Evolutionary conservation across 768 basidiomycete species (phyloP), one percentile per base, ranked within the genome.

Genomic region (Kwoniella botswanensis): DNA sequence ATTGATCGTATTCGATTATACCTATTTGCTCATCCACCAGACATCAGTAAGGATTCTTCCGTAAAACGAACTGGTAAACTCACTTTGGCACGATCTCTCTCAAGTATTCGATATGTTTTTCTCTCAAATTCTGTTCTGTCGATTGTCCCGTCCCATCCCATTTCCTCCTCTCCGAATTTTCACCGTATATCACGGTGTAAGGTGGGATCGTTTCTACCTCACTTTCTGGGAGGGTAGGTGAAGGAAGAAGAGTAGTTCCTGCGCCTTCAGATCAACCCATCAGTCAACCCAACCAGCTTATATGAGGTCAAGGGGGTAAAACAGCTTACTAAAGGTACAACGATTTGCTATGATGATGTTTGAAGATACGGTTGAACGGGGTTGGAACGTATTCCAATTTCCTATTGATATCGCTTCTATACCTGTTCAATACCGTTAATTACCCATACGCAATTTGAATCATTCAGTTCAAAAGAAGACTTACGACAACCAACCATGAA

Each of bases 401-500:
- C 95, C 97, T 63, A 98, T 87, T 2, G 89, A 87, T 2, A 92
- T 92, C 18, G 88, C 91, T 84, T 98, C 95, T 57, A 98, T 88
- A 42, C 93, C 94, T 97, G 78, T 26, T 26, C 29, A 13, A 13
- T 44, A 44, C 17, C 12, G 18, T 56, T 7, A 17, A 29, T 13
- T 53, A 41, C 10, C 26, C 26, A 26, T 26, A 26, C 26, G 26
- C 26, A 26, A 26, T 26, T 26, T 26, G 26, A 3, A 26, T 26
- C 26, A 24, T 11, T 18, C 11, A 56, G 24, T 13, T 21, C 15
- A 35, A 12, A 21, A 24, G 18, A 50, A 43, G 18, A 89, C 92
- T 72, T 79, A 96, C 96, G 91, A 83, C 91, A 93, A 22, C 92
- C 93, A 64, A 97, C 93, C 85, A 97, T 93, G 78, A 99, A 96